Base-by-base conservation (phyloP, 2,329 filamentous ascomycete species). In the Lachnellula cervina region DNA sequence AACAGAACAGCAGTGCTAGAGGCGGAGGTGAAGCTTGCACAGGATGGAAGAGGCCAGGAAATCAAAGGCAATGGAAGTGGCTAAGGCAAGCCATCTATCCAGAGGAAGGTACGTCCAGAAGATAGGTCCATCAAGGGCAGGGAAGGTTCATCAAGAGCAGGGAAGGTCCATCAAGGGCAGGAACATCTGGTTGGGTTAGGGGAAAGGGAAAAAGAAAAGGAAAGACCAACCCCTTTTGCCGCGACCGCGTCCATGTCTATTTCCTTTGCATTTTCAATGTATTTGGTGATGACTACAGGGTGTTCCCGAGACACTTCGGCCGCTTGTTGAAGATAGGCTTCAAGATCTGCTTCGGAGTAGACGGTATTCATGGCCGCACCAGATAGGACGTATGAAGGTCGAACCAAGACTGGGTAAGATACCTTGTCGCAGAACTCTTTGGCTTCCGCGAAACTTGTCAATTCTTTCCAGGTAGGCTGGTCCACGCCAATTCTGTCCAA, bases 161-260 rank as follows among this genome's bases (percentile, higher is more conserved):
- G n/a, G n/a, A 28, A 28, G 25, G 25, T 28, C 25, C 25, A 28
- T 28, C 25, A 28, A 28, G 25, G 25, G 25, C 25, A 28, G 25
- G 25, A 28, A 28, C 25, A 28, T 28, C 25, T 7, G 6, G 6
- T 7, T 28, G 25, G 6, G 6, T 28, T 28, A 28, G 25, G 25
- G 25, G 7, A 7, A 7, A 1, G 25, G 25, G 25, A 25, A 25
- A 25, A 25, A 5, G 23, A 25, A 25, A 25, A n/a, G n/a, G n/a
- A n/a, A n/a, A n/a, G n/a, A n/a, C n/a, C n/a, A n/a, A n/a, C n/a
- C n/a, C n/a, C n/a, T n/a, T n/a, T n/a, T n/a, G n/a, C 28, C 69
- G 94, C 94, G 64, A 95, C 94, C 42, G 94, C 94, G 67, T 99
- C 94, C 94, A 99, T 97, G 74, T 99, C 94, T 61, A 99, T 97